These are phyloP conservation scores for Leishmania major DNA, from an alignment of 208 protist genomes.

Conservation along the genomic window DNA sequence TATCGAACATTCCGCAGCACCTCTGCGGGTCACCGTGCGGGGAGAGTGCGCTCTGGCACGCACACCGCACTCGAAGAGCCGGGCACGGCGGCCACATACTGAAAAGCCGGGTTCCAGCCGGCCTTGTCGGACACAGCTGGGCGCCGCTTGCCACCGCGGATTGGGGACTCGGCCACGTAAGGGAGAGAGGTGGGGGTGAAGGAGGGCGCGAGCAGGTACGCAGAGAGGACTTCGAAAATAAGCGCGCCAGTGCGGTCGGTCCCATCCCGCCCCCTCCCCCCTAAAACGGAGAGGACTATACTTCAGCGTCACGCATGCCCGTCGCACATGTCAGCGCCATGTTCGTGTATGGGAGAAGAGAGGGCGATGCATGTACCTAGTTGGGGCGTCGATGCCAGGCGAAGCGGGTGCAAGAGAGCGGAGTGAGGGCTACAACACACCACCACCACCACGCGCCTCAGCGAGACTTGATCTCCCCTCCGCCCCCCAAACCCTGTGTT, in stretches of 20 bases:
- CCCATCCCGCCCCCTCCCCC: too few relatives aligned
- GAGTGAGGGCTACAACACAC: background rate
- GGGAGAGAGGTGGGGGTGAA: background rate
- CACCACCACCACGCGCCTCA: background rate
- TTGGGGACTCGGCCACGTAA: background rate
- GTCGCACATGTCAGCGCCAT: background rate
- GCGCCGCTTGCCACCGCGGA: background rate
- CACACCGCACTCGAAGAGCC: conserved; percentile 1
- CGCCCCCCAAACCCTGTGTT: background rate
- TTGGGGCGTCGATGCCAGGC: background rate
- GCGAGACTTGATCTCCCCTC: background rate
- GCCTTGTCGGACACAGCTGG: background rate
- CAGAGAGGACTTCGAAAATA: too few relatives aligned
- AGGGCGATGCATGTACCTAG: background rate
- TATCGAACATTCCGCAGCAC: conserved; percentile 28
- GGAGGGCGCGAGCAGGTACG: background rate
- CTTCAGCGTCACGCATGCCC: background rate
- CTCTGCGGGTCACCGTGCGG: conserved; percentile 37
- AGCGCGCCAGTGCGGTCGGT: too few relatives aligned
- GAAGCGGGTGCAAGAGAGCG: background rate
- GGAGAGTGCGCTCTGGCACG: conserved; percentile 17
- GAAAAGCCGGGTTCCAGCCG: background rate
- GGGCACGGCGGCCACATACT: conserved; percentile 3
- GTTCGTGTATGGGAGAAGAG: background rate
- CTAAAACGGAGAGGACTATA: too few relatives aligned